Evolutionary conservation across 768 basidiomycete genomes (phyloP), one percentile per base, ranked within the genome.

Genomic region (Dacryopinax spathularia): DNA sequence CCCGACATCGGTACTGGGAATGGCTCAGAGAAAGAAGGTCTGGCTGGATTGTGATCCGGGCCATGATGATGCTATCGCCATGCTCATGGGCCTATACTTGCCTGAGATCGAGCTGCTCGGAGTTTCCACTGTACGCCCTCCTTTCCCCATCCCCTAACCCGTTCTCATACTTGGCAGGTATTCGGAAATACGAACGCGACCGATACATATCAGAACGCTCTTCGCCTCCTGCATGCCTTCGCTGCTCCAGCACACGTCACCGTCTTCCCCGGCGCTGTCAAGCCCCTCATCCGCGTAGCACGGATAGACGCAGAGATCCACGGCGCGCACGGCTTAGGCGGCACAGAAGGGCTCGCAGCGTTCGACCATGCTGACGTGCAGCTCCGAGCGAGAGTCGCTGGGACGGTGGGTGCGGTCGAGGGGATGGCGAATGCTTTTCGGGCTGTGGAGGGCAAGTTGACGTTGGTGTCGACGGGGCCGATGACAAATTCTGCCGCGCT

Each of bases 51-150:
- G 77, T 18, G 86, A 87, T 69, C 84, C 86, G 88, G 91, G 91
- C 15, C 91, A 94, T 69, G 91, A 95, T 69, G 91, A 94, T 75
- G 92, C 88, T 3, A 84, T 84, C 12, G 90, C 89, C 2, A 84
- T 94, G 60, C 76, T 94, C 70, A 75, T 93, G 9, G 89, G 89
- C 2, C 70, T 87, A 3, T 82, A 89, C 67, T 79, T 79, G 13
- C 78, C 81, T 1, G 79, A 84, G 65, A 80, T 92, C 63, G 73
- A 80, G 35, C 81, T 95, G 20, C 74, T 91, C 5, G 92, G 91
- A 1, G 75, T 94, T n/a, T 92, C 91, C 0, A 89, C 89, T 27
- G 91, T 89, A 73, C 68, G 77, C 37, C 18, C 7, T 27, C 33
- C n/a, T 62, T 34, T 59, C 29, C 37, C 33, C 25, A 48, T 1